These are phyloP conservation scores for Lentinula sp. DNA, from an alignment of 768 basidiomycete species.

Conservation along the genomic window DNA sequence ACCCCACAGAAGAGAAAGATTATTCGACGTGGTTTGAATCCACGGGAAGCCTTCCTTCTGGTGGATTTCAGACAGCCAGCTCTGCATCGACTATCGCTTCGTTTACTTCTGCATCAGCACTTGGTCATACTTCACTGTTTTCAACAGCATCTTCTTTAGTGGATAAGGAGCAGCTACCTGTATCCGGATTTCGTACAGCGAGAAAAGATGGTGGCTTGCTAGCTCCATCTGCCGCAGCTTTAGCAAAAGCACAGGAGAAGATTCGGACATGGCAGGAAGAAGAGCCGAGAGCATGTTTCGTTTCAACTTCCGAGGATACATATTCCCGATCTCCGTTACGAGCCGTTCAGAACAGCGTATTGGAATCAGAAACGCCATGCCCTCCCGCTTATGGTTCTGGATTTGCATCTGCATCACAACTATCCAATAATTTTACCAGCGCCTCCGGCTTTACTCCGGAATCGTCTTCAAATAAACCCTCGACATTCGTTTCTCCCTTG, in stretches of 20 bases:
- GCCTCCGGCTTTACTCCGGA: background rate
- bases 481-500: constrained; percentile 1
- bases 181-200: constrained; percentile 23
- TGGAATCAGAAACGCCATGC: background rate
- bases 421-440: background rate
- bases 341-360: background rate
- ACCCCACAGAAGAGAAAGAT: constrained; percentile 31
- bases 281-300: constrained; percentile 5
- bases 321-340: background rate
- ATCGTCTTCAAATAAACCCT: background rate
- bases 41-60: constrained; percentile 13
- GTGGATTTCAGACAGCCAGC: constrained; percentile 33
- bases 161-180: constrained; percentile 4
- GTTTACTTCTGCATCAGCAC: background rate
- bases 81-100: background rate
- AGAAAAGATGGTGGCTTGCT: constrained; percentile 30
- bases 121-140: background rate
- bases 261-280: constrained; percentile 43
- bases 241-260: constrained; percentile 49
- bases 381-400: background rate
- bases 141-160: background rate
- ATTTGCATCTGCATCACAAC: background rate
- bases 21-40: constrained; percentile 48
- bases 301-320: background rate
- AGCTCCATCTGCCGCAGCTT: constrained; percentile 46